Percentiles rank a stretch among this genome's conserved stretches.
These are phyloP conservation scores for Pochonia chlamydosporia DNA, from an alignment of 2,329 filamentous ascomycete genomes.

Conservation along the genomic window DNA sequence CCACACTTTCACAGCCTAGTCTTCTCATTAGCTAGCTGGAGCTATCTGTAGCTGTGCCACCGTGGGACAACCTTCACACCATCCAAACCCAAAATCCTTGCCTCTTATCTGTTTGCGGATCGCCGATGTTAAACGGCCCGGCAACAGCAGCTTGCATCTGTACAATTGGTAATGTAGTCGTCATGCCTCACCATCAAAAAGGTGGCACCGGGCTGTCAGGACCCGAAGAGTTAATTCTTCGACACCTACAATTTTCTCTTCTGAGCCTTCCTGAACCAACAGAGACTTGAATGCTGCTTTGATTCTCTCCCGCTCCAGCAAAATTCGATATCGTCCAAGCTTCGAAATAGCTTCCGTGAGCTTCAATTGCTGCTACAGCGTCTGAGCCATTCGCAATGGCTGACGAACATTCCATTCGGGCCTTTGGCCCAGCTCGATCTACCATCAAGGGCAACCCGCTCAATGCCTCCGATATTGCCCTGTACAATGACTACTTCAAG, in stretches of 20 bases:
- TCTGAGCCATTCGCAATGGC: conserved; percentile 22
- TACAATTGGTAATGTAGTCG: neutral
- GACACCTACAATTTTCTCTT: neutral
- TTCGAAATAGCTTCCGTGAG: neutral
- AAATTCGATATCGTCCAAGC: too few relatives aligned
- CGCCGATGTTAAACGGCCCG: neutral
- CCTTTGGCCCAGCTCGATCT: conserved; percentile 60
- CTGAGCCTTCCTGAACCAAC: neutral
- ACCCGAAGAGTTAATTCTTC: neutral
- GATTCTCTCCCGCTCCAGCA: neutral
- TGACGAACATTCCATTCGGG: conserved; percentile 51
- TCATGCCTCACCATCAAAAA: neutral
- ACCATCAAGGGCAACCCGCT: conserved; percentile 59
- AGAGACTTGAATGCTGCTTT: neutral
- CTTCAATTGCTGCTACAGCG: neutral
- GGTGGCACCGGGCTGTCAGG: neutral
- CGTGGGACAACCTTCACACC: conserved; percentile 4
- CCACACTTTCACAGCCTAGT: neutral
- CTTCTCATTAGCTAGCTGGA: neutral
- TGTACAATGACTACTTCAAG: conserved; percentile 68
- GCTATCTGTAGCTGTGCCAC: neutral
- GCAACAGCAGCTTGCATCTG: neutral
- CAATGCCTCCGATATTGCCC: conserved; percentile 57
- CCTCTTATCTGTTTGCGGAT: neutral
- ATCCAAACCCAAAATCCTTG: neutral